These are phyloP conservation scores for Pilasporangium apinafurcum DNA, from an alignment of 352 stramenopile species.

Conservation along the genomic window DNA sequence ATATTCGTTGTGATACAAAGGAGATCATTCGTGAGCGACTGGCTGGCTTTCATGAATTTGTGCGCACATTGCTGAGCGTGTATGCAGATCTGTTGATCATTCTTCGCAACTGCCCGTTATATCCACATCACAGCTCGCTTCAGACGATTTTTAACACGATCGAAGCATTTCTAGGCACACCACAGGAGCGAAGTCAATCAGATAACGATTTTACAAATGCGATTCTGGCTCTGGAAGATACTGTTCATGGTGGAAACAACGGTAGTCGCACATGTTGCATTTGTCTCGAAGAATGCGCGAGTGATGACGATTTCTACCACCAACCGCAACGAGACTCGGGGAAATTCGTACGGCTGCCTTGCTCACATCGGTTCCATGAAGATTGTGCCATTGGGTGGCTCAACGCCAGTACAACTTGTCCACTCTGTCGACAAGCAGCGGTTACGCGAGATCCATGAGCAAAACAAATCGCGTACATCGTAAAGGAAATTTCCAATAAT, in stretches of 20 bases:
- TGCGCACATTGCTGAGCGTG: slow-evolving; percentile 41
- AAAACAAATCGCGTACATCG: no score
- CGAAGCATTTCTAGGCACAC: slow-evolving; percentile 47
- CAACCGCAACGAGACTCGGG: no score
- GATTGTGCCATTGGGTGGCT: no score
- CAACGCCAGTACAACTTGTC: no score
- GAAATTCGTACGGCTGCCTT: no score
- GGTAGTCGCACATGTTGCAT: no score
- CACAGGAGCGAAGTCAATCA: slow-evolving; percentile 19
- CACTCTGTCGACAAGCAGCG: no score
- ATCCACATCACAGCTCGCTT: slow-evolving; percentile 5
- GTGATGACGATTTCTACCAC: no score
- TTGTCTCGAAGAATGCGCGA: no score
- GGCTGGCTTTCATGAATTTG: slow-evolving; percentile 39
- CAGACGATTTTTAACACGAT: slow-evolving; percentile 22
- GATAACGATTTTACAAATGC: slow-evolving; percentile 5
- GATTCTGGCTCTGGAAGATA: slow-evolving; percentile 11
- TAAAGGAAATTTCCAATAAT: no score
- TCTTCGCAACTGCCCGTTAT: slow-evolving; percentile 17
- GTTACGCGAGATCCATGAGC: no score
- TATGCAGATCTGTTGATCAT: slow-evolving; percentile 54
- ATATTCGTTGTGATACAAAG: slow-evolving; percentile 50
- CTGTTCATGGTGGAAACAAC: slow-evolving; percentile 6
- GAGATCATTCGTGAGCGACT: slow-evolving; percentile 46
- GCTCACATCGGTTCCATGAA: no score